These are phyloP conservation scores for Debaryomyces robertsiae DNA, from an alignment of 1,139 yeast genomes.

Conservation along the genomic window DNA sequence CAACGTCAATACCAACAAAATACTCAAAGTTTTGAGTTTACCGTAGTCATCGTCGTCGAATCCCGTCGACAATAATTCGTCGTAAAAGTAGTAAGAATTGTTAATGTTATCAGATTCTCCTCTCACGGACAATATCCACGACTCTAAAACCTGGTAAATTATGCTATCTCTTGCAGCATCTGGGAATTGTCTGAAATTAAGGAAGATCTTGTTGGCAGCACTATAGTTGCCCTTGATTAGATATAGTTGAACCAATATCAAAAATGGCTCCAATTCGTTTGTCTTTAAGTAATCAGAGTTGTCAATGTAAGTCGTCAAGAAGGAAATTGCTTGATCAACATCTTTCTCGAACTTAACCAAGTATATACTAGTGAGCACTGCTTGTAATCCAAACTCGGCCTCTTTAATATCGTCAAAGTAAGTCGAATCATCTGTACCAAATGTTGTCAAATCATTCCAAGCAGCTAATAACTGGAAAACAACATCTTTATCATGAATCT, in stretches of 20 bases:
- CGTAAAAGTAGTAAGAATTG: conserved; percentile 70
- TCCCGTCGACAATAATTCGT: conserved; percentile 60
- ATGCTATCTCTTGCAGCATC: conserved; percentile 62
- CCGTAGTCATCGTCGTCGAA: conserved; percentile 42
- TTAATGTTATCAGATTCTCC: conserved; percentile 62
- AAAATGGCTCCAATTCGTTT: conserved; percentile 47
- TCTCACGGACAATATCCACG: conserved; percentile 58
- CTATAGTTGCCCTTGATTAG: conserved; percentile 42
- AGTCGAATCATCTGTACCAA: conserved; percentile 43
- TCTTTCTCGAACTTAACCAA: conserved; percentile 42
- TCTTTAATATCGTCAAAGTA: conserved; percentile 41
- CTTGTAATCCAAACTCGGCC: conserved; percentile 42
- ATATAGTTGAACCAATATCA: conserved; percentile 46
- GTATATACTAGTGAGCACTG: conserved; percentile 46
- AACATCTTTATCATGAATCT: conserved; percentile 40
- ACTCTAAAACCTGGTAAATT: conserved; percentile 67
- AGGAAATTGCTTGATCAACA: conserved; percentile 40
- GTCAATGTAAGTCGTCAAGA: conserved; percentile 32
- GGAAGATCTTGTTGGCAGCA: conserved; percentile 40
- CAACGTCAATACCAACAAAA: conserved; percentile 45
- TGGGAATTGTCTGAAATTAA: conserved; percentile 42
- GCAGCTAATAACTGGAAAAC: conserved; percentile 45
- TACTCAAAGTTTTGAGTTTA: conserved; percentile 38
- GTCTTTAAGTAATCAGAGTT: conserved; percentile 19
- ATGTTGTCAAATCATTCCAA: conserved; percentile 46